Conservation (phyloP, 2,329 filamentous ascomycete species). For the Purpureocillium lavendulum region DNA sequence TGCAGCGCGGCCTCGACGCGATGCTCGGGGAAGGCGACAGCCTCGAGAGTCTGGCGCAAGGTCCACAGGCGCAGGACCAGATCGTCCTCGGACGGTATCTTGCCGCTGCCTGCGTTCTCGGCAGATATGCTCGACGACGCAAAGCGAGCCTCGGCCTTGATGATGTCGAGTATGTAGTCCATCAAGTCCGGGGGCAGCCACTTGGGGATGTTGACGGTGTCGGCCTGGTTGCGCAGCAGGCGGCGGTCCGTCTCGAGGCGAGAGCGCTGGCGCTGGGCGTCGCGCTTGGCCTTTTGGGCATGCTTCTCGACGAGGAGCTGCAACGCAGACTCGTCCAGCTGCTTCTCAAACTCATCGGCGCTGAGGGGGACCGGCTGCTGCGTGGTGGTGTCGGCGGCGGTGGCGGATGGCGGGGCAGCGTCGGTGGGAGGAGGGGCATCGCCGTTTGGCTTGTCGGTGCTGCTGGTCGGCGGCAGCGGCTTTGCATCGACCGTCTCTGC, state of each 20-base stretch:
- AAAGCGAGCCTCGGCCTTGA: slow-evolving; percentile 56
- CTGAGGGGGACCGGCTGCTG: slow-evolving; percentile 43
- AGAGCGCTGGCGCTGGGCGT: slow-evolving; percentile 66
- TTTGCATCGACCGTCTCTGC: slow-evolving; percentile 26
- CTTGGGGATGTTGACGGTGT: slow-evolving; percentile 60
- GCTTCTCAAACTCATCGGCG: slow-evolving; percentile 82
- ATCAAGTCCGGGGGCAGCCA: slow-evolving; percentile 78
- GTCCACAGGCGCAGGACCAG: slow-evolving; percentile 76
- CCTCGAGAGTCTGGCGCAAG: slow-evolving; percentile 62
- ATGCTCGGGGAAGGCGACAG: slow-evolving; percentile 58
- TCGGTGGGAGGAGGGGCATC: slow-evolving; percentile 19
- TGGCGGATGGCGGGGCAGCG: slow-evolving; percentile 10
- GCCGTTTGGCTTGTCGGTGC: slow-evolving; percentile 17
- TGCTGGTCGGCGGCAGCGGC: slow-evolving; percentile 10
- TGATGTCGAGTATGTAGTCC: slow-evolving; percentile 67
- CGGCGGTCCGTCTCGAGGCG: slow-evolving; percentile 81
- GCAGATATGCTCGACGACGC: slow-evolving; percentile 39
- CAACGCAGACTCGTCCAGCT: slow-evolving; percentile 84
- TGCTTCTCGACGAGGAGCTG: slow-evolving; percentile 82
- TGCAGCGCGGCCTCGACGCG: slow-evolving; percentile 57
- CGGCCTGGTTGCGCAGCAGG: slow-evolving; percentile 70
- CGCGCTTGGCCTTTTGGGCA: slow-evolving; percentile 68
- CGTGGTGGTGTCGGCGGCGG: slow-evolving; percentile 1
- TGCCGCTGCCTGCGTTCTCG: slow-evolving; percentile 36
- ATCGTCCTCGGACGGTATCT: slow-evolving; percentile 65